These are phyloP conservation scores for Guillardia theta DNA, from an alignment of 78 protist genomes.

Conservation along the genomic window DNA sequence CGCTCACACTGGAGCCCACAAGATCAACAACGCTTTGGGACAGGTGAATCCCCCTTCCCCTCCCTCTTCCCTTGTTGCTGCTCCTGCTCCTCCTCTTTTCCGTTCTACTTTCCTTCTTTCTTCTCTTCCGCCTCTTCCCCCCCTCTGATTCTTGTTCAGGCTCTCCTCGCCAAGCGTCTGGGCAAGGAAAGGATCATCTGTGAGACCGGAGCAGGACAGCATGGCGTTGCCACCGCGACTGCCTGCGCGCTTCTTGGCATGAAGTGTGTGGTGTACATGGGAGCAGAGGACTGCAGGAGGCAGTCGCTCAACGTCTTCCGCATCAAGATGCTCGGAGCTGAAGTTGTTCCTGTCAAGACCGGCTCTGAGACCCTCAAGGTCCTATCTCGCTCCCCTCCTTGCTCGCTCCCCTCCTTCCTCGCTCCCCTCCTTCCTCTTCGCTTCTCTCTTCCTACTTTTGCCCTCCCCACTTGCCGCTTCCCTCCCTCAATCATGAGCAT, in stretches of 20 bases:
- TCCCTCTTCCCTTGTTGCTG: background rate
- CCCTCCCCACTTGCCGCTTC: too few species aligned
- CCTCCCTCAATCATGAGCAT: background rate
- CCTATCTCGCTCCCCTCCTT: background rate
- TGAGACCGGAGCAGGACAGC: slow-evolving; percentile 94
- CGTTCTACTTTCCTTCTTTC: too few species aligned
- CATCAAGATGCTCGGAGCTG: slow-evolving; percentile 85
- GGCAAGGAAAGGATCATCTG: slow-evolving; percentile 82
- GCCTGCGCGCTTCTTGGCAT: slow-evolving; percentile 82
- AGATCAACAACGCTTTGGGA: slow-evolving; percentile 88
- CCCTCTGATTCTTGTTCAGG: too few species aligned
- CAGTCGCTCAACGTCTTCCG: slow-evolving; percentile 80
- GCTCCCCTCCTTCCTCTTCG: too few species aligned
- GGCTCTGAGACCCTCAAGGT: slow-evolving; percentile 41
- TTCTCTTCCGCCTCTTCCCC: too few species aligned
- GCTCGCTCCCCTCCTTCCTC: too few species aligned
- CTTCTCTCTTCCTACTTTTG: too few species aligned
- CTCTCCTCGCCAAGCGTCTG: slow-evolving; percentile 76
- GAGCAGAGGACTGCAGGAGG: background rate
- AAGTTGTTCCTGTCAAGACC: slow-evolving; percentile 54
- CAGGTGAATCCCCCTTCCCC: background rate
- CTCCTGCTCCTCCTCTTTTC: too few species aligned
- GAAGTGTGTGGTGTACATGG: slow-evolving; percentile 11
- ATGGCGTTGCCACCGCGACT: slow-evolving; percentile 88
- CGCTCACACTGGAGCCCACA: slow-evolving; percentile 67